Percentiles rank a stretch among this genome's conserved stretches.
phyloP scores from a whole-genome alignment of 441 rosid genomes.

The Omphalea diandra region DNA sequence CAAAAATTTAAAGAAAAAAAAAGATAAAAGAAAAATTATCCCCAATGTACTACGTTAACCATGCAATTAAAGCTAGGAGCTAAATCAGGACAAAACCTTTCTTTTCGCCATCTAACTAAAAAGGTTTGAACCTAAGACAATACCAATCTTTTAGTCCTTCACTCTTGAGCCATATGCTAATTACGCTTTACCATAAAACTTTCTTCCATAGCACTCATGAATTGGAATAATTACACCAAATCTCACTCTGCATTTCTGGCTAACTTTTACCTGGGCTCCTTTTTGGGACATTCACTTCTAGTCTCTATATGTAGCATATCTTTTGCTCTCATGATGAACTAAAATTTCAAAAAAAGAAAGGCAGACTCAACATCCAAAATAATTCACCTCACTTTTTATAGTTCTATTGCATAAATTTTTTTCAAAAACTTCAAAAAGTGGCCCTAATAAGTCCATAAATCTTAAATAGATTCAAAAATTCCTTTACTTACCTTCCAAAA shows the following conservation, averaged over 20 bases:
- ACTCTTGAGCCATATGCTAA: neutral
- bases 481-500: slow-evolving; percentile 64
- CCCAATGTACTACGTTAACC: neutral
- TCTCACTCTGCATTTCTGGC: neutral
- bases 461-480: neutral
- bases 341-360: neutral
- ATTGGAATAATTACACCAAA: neutral
- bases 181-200: neutral
- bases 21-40: neutral
- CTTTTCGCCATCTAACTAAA: neutral
- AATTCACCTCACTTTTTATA: neutral
- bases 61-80: neutral
- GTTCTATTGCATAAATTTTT: neutral
- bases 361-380: neutral
- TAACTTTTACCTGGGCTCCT: neutral
- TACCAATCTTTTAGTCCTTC: neutral
- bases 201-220: neutral
- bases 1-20: neutral
- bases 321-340: neutral
- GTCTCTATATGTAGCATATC: neutral
- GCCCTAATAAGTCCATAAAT: neutral
- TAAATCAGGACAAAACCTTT: neutral
- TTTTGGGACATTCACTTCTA: neutral
- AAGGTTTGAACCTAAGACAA: neutral
- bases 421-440: neutral